Evolutionary conservation across 345 rosid genomes (phyloP), one percentile per base, ranked within the genome.

Genomic region (Melaleuca alternifolia): DNA sequence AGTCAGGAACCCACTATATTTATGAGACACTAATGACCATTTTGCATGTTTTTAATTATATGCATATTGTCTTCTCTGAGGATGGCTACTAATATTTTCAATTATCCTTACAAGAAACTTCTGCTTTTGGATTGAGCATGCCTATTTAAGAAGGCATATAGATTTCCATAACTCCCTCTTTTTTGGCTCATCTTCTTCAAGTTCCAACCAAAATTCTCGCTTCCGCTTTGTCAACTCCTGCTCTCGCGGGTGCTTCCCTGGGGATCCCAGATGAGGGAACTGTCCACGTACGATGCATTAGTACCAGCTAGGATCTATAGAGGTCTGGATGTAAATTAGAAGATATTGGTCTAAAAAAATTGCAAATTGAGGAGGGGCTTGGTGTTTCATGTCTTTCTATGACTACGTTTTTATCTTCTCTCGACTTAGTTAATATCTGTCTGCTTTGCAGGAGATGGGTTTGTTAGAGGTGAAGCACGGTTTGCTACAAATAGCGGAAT

Each of bases 401-500:
- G 14, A 56, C 48, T 59, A 48, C 81, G 71, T 37, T 11, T 12
- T 5, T 21, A 46, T 84, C 10, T 20, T 21, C 57, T 23, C 51
- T n/a, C 54, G 52, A 48, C 13, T 61, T 50, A 59, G 54, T 81
- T 75, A 86, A 59, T 41, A 71, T 56, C 56, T 79, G 61, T 76
- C 87, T 87, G 61, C 57, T 89, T 83, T 87, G 75, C 88, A 96
- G 99, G 99, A 95, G 88, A 97, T 97, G 98, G 90, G 99, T 61
- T 91, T 97, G 91, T 91, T 97, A 88, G 99, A 97, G 92, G 94
- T 95, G 90, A 97, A 97, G 90, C 99, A 97, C 79, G 99, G 99
- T 41, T 89, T 97, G 85, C 95, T 96, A 82, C 99, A 97, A 91
- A 90, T 96, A 83, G 94, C 98, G 1, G 99, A 97, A 92, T 89